Base-by-base conservation (phyloP, 2,329 filamentous ascomycete species). In the Helotiales sp. region DNA sequence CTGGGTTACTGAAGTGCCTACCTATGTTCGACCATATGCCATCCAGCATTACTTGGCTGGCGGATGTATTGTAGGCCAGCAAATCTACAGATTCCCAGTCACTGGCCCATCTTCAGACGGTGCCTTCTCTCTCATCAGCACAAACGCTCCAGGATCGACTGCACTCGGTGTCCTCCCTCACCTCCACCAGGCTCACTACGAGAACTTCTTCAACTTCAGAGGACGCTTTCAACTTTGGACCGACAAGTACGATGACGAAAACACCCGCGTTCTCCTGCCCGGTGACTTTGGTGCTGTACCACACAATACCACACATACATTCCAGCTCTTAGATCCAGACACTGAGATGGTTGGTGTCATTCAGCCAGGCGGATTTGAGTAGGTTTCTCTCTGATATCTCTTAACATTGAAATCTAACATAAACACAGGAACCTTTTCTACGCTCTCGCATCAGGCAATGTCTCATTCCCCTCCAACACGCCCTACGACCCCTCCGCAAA, bases 341-440 rank as follows among this genome's bases (percentile, higher is more conserved):
- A 78, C 76, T 4, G 74, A 79, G 60, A 72, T 80, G 65, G 71
- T 75, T 1, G 77, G 78, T 2, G 71, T 78, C 0, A 75, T 80
- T 46, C 69, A 71, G 7, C 77, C 78, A 2, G 76, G 78, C 30
- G 77, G 76, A n/a, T 79, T 80, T 51, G 77, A 80, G 70, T 73
- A 70, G 46, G 66, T 68, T 9, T 44, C 27, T 40, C 50, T 13
- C 25, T 13, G 13, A 24, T 5, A n/a, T 17, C 8, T 17, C 5
- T 36, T 5, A 42, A 19, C 7, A 4, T 46, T 6, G 12, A 8
- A 42, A 6, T n/a, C 31, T 6, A 27, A n/a, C 15, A 40, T 19
- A 17, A 15, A 24, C 19, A 64, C 61, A 66, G 69, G 25, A 13
- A 74, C 2, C 71, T 78, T 4, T 79, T 79, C 67, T 76, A 75